Percentiles rank a stretch among this genome's conserved stretches.
Conservation (phyloP, 1,284 basidiomycete species). For the Ceratobasidium sp. region DNA sequence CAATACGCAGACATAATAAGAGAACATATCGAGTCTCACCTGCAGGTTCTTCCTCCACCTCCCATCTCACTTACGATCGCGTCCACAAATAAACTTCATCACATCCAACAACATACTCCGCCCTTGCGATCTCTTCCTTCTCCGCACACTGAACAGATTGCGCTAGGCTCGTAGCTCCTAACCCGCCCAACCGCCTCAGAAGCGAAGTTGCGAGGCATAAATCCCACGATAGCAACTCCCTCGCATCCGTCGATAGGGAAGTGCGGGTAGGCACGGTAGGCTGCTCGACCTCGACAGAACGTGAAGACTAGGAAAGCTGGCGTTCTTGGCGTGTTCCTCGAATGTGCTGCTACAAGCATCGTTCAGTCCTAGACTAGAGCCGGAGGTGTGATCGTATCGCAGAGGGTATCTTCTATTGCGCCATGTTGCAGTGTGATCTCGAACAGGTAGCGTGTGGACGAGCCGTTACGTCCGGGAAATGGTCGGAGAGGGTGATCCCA, state of each 20-base stretch:
- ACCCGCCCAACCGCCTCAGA: slow-evolving; percentile 38
- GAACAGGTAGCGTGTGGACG: slow-evolving; percentile 75
- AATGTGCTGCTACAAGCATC: slow-evolving; percentile 35
- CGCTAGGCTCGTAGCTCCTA: slow-evolving; percentile 19
- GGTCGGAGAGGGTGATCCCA: slow-evolving; percentile 76
- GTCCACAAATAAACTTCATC: slow-evolving; percentile 90
- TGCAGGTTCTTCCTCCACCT: slow-evolving; percentile 85
- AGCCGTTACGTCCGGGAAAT: slow-evolving; percentile 71
- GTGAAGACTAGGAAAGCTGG: slow-evolving; percentile 26
- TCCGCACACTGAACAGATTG: slow-evolving; percentile 48
- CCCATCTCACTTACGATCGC: slow-evolving; percentile 72
- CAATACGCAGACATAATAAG: neutral
- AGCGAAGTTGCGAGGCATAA: slow-evolving; percentile 69
- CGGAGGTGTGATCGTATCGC: slow-evolving; percentile 70
- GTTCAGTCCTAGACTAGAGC: slow-evolving; percentile 49
- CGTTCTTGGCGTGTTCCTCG: slow-evolving; percentile 21
- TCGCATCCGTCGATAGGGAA: slow-evolving; percentile 62
- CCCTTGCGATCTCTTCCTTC: slow-evolving; percentile 63
- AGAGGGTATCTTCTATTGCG: slow-evolving; percentile 76
- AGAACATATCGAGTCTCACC: slow-evolving; percentile 56
- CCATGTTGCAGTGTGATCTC: slow-evolving; percentile 82
- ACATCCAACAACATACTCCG: slow-evolving; percentile 73
- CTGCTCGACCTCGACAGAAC: slow-evolving; percentile 67
- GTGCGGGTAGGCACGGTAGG: slow-evolving; percentile 69
- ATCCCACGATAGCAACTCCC: slow-evolving; percentile 60